Evolutionary conservation across 2,329 filamentous ascomycete genomes (phyloP), one percentile per base, ranked within the genome.

Genomic region (Aspergillus persii): DNA sequence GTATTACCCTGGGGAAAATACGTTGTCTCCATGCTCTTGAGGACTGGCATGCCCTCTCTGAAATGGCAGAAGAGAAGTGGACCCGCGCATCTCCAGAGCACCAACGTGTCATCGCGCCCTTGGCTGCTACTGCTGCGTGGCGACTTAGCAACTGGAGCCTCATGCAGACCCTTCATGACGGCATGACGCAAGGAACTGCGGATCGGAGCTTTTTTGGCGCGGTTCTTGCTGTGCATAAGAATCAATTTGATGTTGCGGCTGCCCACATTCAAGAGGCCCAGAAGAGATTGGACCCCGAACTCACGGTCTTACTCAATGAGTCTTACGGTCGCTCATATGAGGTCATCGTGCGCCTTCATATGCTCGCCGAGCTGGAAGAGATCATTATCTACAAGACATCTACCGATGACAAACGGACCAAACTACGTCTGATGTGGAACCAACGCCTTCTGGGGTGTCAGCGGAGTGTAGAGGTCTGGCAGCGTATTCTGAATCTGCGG

Each of bases 1-100:
- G 98, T 61, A 92, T 99, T 56, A 92, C 96, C 36, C 97, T 99
- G 93, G 95, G 95, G 65, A 99, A 99, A 78, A 99, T 99, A 96
- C 88, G 95, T 50, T 99, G 95, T 82, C 80, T 98, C 63, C 95
- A 99, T 73, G 96, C 95, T 8, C 83, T 99, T 36, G 95, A 95
- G 62, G 95, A 99, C 75, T 99, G 95, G 95, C 95, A 98, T 66
- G 87, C 92, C 3, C 82, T 99, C 15, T 96, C 94, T 0, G 88
- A 87, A 51, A 82, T 99, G 56, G 94, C 93, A 0, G 90, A 96
- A 71, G 92, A 93, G 71, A 96, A 94, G 54, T 99, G 95, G 95
- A 86, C 90, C 66, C 92, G 93, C 71, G 95, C 94, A 7, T 88
- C 88, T 3, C 84, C 89, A 4, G 95, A 98, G 62, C 89, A 97